Evolutionary conservation across 306 rosid genomes (phyloP).

Genomic region (Casuarina equisetifolia): DNA sequence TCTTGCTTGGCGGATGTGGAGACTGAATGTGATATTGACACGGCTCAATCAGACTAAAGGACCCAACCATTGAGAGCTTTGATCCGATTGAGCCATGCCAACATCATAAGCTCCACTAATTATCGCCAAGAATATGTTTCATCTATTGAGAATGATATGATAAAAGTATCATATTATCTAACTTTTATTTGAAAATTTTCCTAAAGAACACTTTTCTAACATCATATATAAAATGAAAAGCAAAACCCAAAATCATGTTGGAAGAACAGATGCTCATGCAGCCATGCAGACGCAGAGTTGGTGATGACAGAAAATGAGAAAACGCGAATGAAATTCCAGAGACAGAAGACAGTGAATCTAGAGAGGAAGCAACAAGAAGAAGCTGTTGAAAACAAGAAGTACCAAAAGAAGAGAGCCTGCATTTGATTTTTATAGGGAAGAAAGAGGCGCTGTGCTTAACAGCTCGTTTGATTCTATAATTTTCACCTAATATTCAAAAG

Average conservation of each 20-base stretch:
- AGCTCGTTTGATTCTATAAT: neutral
- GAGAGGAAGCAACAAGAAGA: neutral
- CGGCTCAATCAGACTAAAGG: constrained; percentile 64
- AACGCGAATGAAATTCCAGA: neutral
- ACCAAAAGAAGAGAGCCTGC: neutral
- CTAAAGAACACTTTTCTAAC: no score
- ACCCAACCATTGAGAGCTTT: constrained; percentile 46
- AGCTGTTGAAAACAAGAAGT: neutral
- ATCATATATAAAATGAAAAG: no score
- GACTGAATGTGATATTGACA: constrained; percentile 46
- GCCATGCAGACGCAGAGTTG: neutral
- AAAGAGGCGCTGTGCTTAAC: neutral
- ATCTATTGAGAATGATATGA: neutral
- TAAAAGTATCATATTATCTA: no score
- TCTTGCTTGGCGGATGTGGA: neutral
- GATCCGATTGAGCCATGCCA: constrained; percentile 58
- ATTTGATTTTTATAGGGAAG: neutral
- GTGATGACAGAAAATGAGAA: neutral
- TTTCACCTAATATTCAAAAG: constrained; percentile 15
- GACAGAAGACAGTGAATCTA: neutral
- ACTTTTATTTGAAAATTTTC: no score
- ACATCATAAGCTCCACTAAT: constrained; percentile 27
- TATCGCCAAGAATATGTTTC: neutral
- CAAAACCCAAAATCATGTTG: neutral
- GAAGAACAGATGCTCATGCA: neutral